Base-by-base conservation (phyloP, 371 early-diverging fungal species). In the Lichtheimia ornata region DNA sequence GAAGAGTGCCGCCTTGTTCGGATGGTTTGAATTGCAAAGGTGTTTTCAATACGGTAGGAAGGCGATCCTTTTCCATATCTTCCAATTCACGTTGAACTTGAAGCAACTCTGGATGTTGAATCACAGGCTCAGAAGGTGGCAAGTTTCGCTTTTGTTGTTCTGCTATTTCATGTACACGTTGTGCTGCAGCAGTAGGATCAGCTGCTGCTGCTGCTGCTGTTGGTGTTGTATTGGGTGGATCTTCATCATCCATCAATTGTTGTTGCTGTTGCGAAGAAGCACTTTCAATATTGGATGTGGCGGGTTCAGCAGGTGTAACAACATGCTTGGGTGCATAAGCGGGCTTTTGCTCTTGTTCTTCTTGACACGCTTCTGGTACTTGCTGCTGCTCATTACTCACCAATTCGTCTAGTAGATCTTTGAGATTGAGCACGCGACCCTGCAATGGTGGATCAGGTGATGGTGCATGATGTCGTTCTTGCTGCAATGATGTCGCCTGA, bases 51-150 rank as follows among this genome's bases (percentile, higher is more conserved):
- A 75, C 51, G 12, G 54, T 47, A 2, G 54, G 44, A 50, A 71
- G 67, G 35, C 64, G 57, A 14, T 69, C 49, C 25, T 60, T 50
- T 25, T 63, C 66, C 1, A 73, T 66, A 4, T 68, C 50, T 14
- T 67, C 58, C 14, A 78, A 35, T 54, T 73, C 63, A 53, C 64
- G 55, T 45, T 69, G 61, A 15, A 78, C 70, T 11, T 57, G 40
- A 7, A 61, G 44, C 0, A 77, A 49, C 0, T 70, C 56, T 3
- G 62, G 59, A 11, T 56, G 45, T 24, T 52, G 25, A 11, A 47
- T 47, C 1, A 54, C 62, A 17, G 62, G 56, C 27, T 60, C 60
- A 11, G 43, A 35, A 44, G 55, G 49, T n/a, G 57, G 58, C 5
- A 41, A 30, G 49, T 56, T 53, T 18, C 24, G 53, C 17, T 49